Base-by-base conservation (phyloP, 176 grass and related monocot species). In the Secale cereale region DNA sequence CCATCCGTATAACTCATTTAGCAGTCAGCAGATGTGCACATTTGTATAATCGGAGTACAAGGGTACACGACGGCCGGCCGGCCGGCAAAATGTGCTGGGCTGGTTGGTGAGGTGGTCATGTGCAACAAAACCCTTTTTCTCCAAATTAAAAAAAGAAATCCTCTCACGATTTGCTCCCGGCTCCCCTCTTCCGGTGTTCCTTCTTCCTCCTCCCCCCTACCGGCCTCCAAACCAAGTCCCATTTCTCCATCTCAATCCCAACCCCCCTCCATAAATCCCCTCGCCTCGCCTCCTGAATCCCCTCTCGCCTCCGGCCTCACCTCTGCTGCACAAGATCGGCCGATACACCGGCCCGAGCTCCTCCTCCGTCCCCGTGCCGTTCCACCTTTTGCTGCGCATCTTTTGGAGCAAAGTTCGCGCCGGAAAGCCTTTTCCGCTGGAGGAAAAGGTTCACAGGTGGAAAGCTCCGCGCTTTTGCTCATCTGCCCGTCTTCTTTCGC, bases 161-260 rank as follows among this genome's bases (percentile, higher is more conserved):
- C 14, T 20, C 74, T 72, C 69, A 26, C 36, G 28, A 14, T 77
- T 57, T 7, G 74, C 13, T 78, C 22, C 31, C 36, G 13, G 10
- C 9, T 3, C 12, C 40, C 40, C 40, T 43, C 16, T 20, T 20
- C 31, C 26, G 71, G 41, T 30, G 25, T 74, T 29, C 3, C 41
- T 43, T 50, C 71, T 74, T 2, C 71, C 22, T 52, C 26, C 28
- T 57, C 4, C 81, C 4, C 81, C 3, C 40, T 45, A 45, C 41
- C 45, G 14, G 16, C 15, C 70, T 45, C 39, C 59, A 32, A 29
- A 33, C 59, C 36, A 64, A 45, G 25, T 40, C 77, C 56, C 54
- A 26, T 86, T 65, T 86, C 35, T 12, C 76, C 76, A 48, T 86
- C 37, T 73, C 77, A 74, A 65, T 81, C 85, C 29, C 45, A n/a